Evolutionary conservation across 2,329 filamentous ascomycete genomes (phyloP).

Genomic region (Zopfia rhizophila): DNA sequence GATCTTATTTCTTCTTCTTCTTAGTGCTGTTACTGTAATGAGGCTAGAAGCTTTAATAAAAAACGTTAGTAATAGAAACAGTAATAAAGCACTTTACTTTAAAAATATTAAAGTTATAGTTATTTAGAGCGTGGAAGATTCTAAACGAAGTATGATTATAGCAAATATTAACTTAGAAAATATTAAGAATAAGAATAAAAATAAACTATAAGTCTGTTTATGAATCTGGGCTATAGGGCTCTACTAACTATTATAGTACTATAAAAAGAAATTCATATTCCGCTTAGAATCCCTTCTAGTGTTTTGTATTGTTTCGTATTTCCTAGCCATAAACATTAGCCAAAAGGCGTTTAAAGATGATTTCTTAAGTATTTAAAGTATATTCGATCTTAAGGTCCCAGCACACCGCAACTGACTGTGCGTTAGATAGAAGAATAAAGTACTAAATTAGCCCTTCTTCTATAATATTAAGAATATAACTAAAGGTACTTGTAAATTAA

Average conservation of each 20-base stretch:
- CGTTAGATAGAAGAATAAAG: constrained; percentile 27
- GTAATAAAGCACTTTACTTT: constrained; percentile 28
- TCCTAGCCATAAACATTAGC: constrained; percentile 24
- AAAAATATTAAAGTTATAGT: constrained; percentile 32
- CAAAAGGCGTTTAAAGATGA: constrained; percentile 21
- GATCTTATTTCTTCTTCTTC: constrained; percentile 33
- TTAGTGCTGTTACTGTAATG: constrained; percentile 31
- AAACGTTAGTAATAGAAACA: constrained; percentile 21
- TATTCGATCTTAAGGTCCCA: constrained; percentile 30
- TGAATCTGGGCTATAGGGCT: no score
- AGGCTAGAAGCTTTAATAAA: constrained; percentile 26
- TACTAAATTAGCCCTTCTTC: constrained; percentile 28
- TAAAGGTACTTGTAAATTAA: constrained; percentile 18
- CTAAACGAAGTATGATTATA: constrained; percentile 23
- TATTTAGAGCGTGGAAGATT: constrained; percentile 24
- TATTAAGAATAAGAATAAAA: constrained; percentile 32
- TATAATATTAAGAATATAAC: constrained; percentile 21
- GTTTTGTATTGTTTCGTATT: constrained; percentile 30
- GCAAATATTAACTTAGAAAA: constrained; percentile 32
- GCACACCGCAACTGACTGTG: constrained; percentile 21
- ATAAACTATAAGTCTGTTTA: constrained; percentile 23
- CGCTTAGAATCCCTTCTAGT: constrained; percentile 23
- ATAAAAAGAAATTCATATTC: constrained; percentile 33
- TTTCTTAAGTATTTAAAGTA: constrained; percentile 25
- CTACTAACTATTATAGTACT: constrained; percentile 20